Percentiles rank a stretch among this genome's conserved stretches.
Evolutionary conservation across 192 early-diverging fungal genomes (phyloP).

Genomic region (Polychytrium aggregatum): DNA sequence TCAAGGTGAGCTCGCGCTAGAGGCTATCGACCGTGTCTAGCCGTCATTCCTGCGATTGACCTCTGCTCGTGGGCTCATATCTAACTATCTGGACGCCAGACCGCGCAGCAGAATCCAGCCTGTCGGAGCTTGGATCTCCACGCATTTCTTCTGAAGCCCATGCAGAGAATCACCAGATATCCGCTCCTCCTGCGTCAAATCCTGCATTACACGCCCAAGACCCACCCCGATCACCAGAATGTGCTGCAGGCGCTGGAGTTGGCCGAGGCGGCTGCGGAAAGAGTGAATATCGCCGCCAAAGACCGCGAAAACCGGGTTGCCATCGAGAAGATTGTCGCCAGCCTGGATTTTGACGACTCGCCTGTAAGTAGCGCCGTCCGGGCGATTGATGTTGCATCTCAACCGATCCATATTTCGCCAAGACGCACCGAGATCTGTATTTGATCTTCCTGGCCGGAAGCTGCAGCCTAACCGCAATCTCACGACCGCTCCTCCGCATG

Average conservation of each 20-base stretch:
- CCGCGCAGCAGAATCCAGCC: slow-evolving; percentile 37
- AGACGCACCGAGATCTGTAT: too few relatives aligned
- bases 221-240: slow-evolving; percentile 34
- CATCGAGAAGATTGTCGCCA: slow-evolving; percentile 31
- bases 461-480: too few relatives aligned
- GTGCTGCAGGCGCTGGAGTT: slow-evolving; percentile 27
- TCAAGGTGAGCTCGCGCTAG: slow-evolving; percentile 51
- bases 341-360: slow-evolving; percentile 57
- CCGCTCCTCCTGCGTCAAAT: slow-evolving; percentile 43
- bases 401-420: too few relatives aligned
- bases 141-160: slow-evolving; percentile 53
- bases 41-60: too few relatives aligned
- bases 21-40: too few relatives aligned
- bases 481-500: too few relatives aligned
- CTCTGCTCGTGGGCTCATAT: too few relatives aligned
- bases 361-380: too few relatives aligned
- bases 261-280: slow-evolving; percentile 26
- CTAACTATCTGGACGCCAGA: too few relatives aligned
- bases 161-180: slow-evolving; percentile 50
- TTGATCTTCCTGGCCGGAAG: too few relatives aligned
- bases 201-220: slow-evolving; percentile 40
- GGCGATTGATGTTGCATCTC: too few relatives aligned
- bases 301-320: slow-evolving; percentile 39
- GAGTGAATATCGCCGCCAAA: slow-evolving; percentile 32
- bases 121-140: slow-evolving; percentile 67